Percentiles rank a stretch among this genome's conserved stretches.
phyloP scores from a whole-genome alignment of 306 rosid species.

The Cicer cuneatum region DNA sequence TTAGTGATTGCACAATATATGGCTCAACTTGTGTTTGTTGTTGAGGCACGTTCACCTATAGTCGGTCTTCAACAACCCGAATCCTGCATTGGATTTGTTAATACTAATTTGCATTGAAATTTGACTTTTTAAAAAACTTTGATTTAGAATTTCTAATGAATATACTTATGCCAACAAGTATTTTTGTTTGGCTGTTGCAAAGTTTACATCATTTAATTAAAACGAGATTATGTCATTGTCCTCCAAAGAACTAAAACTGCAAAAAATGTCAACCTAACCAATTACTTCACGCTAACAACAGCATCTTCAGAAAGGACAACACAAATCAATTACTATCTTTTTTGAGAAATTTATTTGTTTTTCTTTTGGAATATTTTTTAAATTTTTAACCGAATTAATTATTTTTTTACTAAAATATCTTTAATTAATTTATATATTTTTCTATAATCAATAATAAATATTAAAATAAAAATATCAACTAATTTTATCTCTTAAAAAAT shows the following conservation, averaged over 20 bases:
- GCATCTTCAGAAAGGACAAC: conserved; percentile 40
- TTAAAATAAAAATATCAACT: no score
- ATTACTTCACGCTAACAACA: conserved; percentile 45
- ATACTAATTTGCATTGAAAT: background rate
- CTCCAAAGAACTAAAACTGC: conserved; percentile 40
- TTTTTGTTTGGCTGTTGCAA: conserved; percentile 42
- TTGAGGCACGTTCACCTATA: conserved; percentile 31
- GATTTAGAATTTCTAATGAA: background rate
- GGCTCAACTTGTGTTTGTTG: conserved; percentile 40
- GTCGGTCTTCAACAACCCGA: conserved; percentile 47
- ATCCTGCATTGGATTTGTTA: conserved; percentile 31
- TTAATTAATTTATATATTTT: no score
- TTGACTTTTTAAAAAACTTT: background rate
- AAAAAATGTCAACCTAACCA: conserved; percentile 46
- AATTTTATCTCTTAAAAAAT: no score
- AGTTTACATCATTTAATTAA: conserved; percentile 40
- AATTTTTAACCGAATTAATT: no score
- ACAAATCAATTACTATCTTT: background rate
- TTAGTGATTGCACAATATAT: conserved; percentile 24
- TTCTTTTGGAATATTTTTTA: no score
- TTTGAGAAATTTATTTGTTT: no score
- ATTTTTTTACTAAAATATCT: no score
- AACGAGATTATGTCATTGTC: conserved; percentile 35
- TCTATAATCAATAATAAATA: no score
- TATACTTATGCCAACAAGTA: conserved; percentile 7